Base-by-base conservation (phyloP, 805 yeast species). In the Myxozyma lipomycoides region DNA sequence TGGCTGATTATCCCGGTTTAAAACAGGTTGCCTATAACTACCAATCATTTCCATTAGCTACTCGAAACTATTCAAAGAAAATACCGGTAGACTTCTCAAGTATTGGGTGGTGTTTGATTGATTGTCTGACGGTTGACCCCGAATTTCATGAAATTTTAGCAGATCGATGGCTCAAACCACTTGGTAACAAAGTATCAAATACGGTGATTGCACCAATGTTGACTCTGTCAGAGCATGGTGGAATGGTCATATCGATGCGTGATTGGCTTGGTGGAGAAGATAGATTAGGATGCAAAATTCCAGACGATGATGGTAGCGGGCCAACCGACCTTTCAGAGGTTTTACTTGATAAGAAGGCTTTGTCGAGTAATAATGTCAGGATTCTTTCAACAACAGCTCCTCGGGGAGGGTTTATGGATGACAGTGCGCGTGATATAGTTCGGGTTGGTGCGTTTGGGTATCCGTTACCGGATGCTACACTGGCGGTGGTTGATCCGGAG, bases 401-500 rank as follows among this genome's bases (percentile, higher is more conserved):
- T 6, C 67, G 61, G 53, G 75, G 65, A 55, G 71, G 64, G 43
- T 54, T 67, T 36, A 63, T 60, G 60, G 59, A 68, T 43, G 69
- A 56, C 17, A 42, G 37, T 22, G 34, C 30, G 21, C 21, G 43
- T 15, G 56, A 52, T 36, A 51, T 57, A 3, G 69, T 88, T 38
- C 73, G 95, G 45, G 83, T 93, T 0, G 95, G 95, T 17, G 84
- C 96, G 0, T 93, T 91, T 73, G 98, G 98, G 0, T 88, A 76
- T 62, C 98, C 98, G 1, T 67, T 93, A 1, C 96, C 97, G 0
- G 96, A 91, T 70, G 91, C 97, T 0, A 86, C 95, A 0, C 66
- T 91, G 28, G 97, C 97, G 0, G 79, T 93, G 25, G 98, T 93
- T 0, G 89, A 95, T 64, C 98, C 98, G 0, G 98, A 93, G 53